Percentiles rank a stretch among this genome's conserved stretches.
Evolutionary conservation across 768 basidiomycete genomes (phyloP).

Genomic region (Inosperma sp.): DNA sequence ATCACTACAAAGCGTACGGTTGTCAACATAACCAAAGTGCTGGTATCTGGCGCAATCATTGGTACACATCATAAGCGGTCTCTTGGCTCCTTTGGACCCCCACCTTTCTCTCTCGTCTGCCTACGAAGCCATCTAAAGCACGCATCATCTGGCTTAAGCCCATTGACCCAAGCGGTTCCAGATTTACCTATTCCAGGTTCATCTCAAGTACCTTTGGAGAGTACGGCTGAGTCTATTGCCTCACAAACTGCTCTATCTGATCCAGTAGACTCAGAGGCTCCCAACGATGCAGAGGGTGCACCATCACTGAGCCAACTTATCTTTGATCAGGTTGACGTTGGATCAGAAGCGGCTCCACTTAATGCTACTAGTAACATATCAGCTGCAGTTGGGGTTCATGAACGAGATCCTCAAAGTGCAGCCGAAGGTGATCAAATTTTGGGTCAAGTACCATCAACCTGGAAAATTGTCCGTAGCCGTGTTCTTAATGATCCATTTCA

Average conservation of each 20-base stretch:
- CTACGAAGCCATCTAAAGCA: slow-evolving; percentile 7
- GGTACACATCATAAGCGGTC: slow-evolving; percentile 13
- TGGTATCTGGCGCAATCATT: slow-evolving; percentile 20
- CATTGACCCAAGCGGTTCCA: not conserved
- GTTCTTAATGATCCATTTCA: slow-evolving; percentile 29
- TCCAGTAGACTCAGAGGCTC: not conserved
- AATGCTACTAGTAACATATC: not conserved
- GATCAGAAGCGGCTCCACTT: not conserved
- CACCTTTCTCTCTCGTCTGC: slow-evolving; percentile 15
- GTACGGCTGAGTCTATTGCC: no score
- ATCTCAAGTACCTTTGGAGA: no score
- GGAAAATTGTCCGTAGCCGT: slow-evolving; percentile 8
- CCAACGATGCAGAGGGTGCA: not conserved
- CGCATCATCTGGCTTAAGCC: not conserved
- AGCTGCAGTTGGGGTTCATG: not conserved
- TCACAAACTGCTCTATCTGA: not conserved
- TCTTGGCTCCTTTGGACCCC: slow-evolving; percentile 15
- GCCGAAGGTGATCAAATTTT: not conserved
- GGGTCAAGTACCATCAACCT: slow-evolving; percentile 2
- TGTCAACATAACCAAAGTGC: slow-evolving; percentile 14
- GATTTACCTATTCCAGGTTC: no score
- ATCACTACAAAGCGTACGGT: slow-evolving; percentile 9
- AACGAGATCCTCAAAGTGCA: not conserved
- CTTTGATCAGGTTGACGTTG: not conserved
- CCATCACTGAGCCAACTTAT: not conserved